These are phyloP conservation scores for Delonix regia DNA, from an alignment of 306 rosid genomes.

Conservation along the genomic window DNA sequence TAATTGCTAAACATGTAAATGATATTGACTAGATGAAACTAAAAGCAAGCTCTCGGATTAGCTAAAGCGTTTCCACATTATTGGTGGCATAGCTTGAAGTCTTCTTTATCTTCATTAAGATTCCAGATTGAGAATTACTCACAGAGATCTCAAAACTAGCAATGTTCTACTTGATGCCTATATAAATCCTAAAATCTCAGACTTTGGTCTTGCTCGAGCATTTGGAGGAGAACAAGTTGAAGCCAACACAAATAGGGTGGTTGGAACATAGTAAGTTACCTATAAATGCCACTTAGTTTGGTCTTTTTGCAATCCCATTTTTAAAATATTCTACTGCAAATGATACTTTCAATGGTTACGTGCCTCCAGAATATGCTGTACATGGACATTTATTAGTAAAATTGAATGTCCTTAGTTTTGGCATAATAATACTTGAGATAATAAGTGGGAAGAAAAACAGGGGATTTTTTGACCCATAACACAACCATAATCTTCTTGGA, in stretches of 20 bases:
- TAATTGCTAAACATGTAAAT: background rate
- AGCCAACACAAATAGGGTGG: background rate
- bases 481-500: conserved; percentile 27
- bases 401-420: background rate
- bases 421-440: background rate
- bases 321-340: background rate
- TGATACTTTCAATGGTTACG: background rate
- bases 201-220: background rate
- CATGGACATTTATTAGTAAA: background rate
- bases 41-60: background rate
- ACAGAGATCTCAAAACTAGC: background rate
- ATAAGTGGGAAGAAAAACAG: background rate
- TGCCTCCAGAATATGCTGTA: background rate
- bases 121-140: background rate
- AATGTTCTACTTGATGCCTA: background rate
- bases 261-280: background rate
- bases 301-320: background rate
- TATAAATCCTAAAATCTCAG: background rate
- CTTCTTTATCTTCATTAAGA: background rate
- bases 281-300: background rate
- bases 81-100: background rate
- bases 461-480: background rate
- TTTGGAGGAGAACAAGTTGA: background rate
- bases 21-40: background rate
- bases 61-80: background rate